A percentile compares a stretch with the other conserved stretches of the same genome.
phyloP scores from a whole-genome alignment of 1,284 basidiomycete species.

The Cryptococcus sp. region DNA sequence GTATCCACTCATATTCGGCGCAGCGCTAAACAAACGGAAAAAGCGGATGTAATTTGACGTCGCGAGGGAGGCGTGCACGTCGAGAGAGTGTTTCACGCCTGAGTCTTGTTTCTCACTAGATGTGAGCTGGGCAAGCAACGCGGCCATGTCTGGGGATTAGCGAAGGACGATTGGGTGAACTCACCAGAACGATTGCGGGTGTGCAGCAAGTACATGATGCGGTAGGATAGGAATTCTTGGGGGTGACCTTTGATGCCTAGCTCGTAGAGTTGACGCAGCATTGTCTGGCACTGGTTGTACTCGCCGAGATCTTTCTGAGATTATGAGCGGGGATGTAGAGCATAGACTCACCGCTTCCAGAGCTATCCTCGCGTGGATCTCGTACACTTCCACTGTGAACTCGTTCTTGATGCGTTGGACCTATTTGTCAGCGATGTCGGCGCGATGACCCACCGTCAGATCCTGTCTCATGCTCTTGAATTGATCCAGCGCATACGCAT shows the following conservation, averaged over 20 bases:
- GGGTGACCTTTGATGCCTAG: constrained; percentile 85
- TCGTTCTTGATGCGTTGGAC: constrained; percentile 99
- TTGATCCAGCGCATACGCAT: constrained; percentile 95
- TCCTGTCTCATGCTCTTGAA: constrained; percentile 98
- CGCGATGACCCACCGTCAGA: constrained; percentile 72
- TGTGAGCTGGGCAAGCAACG: constrained; percentile 93
- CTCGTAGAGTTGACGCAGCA: constrained; percentile 87
- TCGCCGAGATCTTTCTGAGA: constrained; percentile 91
- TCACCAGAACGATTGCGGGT: constrained; percentile 90
- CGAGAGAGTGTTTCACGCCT: constrained; percentile 84
- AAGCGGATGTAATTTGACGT: constrained; percentile 93
- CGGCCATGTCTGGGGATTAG: constrained; percentile 76
- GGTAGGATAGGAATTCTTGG: constrained; percentile 96
- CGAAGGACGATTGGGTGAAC: constrained; percentile 31
- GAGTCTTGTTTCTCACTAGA: constrained; percentile 76
- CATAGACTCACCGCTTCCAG: constrained; percentile 74
- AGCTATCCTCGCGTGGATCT: constrained; percentile 97
- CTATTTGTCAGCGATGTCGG: constrained; percentile 55
- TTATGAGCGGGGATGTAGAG: neutral
- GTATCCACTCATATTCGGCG: constrained; percentile 97
- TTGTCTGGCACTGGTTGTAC: constrained; percentile 97
- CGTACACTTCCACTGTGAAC: constrained; percentile 96
- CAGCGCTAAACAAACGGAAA: constrained; percentile 79
- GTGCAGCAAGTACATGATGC: constrained; percentile 92
- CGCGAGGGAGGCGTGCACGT: constrained; percentile 81